Base-by-base conservation (phyloP, 495 filamentous ascomycete species). In the Xylaria nigripes region DNA sequence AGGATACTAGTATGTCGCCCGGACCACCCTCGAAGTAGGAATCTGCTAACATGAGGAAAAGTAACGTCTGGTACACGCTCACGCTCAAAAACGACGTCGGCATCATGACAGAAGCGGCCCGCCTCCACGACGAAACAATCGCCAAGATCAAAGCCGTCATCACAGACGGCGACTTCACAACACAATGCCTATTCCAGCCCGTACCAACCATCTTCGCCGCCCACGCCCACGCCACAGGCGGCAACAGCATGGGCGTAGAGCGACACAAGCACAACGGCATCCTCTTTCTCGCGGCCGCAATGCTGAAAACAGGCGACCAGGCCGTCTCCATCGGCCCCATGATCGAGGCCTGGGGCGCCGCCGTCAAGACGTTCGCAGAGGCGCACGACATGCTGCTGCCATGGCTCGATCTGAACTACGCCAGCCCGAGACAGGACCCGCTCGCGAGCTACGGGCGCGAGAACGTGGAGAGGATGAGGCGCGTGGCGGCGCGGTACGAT, bases 241-340 rank as follows among this genome's bases (percentile, higher is more conserved):
- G 76, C 0, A 83, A 83, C 56, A 68, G 76, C 5, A 62, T 84
- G 15, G 81, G 81, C 3, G 56, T 83, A 0, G 64, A 73, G 5
- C 56, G 61, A 0, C 64, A 71, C 0, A 54, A 65, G 5, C 68
- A 67, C 1, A 51, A 70, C 56, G 59, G 54, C 6, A 42, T 64
- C 3, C 45, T 68, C 4, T 61, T 57, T 18, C 50, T 57, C 0
- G 48, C 51, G 4, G 47, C 36, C 3, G 45, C 36, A 7, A 61
- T 62, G 50, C 56, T 58, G 2, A 41, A 51, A 32, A 61, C 64
- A 2, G 22, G 51, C 3, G 66, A 69, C 45, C 64, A 61, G 30
- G 55, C 48, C 40, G 49, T 27, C 0, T 53, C 57, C 27, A 60
- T 52, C 3, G 52, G 55, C 9, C 43, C 55, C 0, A 50, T 42